A percentile compares a stretch with the other conserved stretches of the same genome.
Evolutionary conservation across 371 early-diverging fungal genomes (phyloP).

Genomic region (Rhizopus microsporus): DNA sequence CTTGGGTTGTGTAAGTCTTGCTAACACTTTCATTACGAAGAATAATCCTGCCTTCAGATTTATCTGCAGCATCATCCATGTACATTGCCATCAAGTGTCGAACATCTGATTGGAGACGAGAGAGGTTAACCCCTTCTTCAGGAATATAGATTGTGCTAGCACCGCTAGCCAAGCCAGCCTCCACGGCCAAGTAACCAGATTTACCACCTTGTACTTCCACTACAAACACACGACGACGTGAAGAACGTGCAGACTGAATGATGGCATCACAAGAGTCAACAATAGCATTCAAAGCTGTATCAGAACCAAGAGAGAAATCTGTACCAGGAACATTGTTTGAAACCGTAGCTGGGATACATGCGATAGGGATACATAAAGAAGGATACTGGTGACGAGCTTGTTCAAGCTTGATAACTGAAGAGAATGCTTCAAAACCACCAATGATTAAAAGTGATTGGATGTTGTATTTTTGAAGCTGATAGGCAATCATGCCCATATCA

Average conservation of each 20-base stretch:
- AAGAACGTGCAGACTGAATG: slow-evolving; percentile 88
- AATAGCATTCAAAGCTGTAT: slow-evolving; percentile 98
- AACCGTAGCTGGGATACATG: slow-evolving; percentile 95
- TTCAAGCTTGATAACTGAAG: slow-evolving; percentile 70
- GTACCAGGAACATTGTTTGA: slow-evolving; percentile 99
- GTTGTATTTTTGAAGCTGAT: slow-evolving; percentile 85
- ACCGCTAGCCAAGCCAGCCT: slow-evolving; percentile 91
- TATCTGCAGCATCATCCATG: slow-evolving; percentile 65
- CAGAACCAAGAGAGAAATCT: slow-evolving; percentile 93
- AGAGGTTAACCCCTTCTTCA: slow-evolving; percentile 87
- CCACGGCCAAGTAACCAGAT: slow-evolving; percentile 93
- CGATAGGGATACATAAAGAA: slow-evolving; percentile 92
- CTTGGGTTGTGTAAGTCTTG: slow-evolving; percentile 90
- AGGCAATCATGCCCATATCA: slow-evolving; percentile 79
- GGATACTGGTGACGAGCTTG: slow-evolving; percentile 75
- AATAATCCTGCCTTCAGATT: slow-evolving; percentile 50
- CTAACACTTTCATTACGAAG: slow-evolving; percentile 81
- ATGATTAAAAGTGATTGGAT: slow-evolving; percentile 91
- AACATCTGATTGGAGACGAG: slow-evolving; percentile 82
- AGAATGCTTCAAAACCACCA: slow-evolving; percentile 96
- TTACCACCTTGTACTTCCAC: slow-evolving; percentile 98
- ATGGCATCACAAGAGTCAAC: slow-evolving; percentile 93
- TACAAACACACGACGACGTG: slow-evolving; percentile 95
- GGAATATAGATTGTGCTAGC: slow-evolving; percentile 97
- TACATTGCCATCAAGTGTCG: slow-evolving; percentile 78